Conservation (phyloP, 192 early-diverging fungal genomes). For the Oehlia diaphana region DNA sequence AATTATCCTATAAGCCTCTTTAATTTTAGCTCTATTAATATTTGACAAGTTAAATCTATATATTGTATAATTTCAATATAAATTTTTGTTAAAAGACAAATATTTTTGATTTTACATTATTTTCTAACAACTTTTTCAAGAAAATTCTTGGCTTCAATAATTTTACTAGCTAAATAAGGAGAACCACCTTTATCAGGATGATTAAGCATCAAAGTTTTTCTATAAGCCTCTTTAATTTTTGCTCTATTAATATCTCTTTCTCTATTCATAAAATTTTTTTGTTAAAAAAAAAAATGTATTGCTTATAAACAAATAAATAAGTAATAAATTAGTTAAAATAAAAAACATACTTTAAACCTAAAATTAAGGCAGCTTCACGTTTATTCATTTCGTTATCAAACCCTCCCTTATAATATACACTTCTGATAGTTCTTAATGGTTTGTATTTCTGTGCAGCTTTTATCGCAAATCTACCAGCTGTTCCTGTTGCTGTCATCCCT, state of each 20-base stretch:
- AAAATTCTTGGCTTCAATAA: constrained; percentile 98
- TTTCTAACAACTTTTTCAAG: constrained; percentile 68
- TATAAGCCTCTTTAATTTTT: constrained; percentile 94
- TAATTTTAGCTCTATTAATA: too few relatives aligned
- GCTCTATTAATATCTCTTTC: constrained; percentile 64
- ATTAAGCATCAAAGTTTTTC: constrained; percentile 95
- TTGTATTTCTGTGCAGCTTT: constrained; percentile 64
- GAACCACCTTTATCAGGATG: constrained; percentile 98
- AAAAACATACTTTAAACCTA: constrained; percentile 60
- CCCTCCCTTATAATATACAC: constrained; percentile 76
- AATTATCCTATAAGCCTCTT: too few relatives aligned
- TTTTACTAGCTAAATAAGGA: constrained; percentile 93
- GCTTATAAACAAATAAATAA: background rate
- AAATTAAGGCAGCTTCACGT: constrained; percentile 86
- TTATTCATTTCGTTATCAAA: constrained; percentile 92
- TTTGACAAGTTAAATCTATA: too few relatives aligned
- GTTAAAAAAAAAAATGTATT: too few relatives aligned
- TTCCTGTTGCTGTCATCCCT: too few relatives aligned
- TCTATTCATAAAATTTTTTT: constrained; percentile 36
- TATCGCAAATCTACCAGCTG: constrained; percentile 63
- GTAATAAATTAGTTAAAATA: background rate
- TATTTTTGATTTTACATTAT: background rate
- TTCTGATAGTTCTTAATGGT: constrained; percentile 56
- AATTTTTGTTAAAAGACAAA: too few relatives aligned
- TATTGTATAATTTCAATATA: too few relatives aligned